These are phyloP conservation scores for Chalciporus pseudorubinellus DNA, from an alignment of 768 basidiomycete species.

Conservation along the genomic window DNA sequence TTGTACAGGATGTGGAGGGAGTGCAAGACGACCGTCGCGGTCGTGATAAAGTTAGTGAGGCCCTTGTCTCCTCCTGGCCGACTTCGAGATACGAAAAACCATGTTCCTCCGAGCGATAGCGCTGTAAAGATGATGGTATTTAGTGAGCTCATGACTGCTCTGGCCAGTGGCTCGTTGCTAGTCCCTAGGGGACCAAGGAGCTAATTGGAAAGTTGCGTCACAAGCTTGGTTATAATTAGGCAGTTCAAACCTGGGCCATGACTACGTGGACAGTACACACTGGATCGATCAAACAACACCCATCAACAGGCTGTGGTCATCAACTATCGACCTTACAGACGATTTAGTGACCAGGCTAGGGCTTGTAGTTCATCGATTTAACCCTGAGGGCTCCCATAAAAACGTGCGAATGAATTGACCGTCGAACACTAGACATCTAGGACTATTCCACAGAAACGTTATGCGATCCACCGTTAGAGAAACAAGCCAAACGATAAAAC, in stretches of 20 bases:
- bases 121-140: conserved; percentile 11
- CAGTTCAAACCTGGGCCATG: too few species aligned
- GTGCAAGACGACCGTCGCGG: conserved; percentile 13
- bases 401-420: neutral
- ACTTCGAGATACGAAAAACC: conserved; percentile 14
- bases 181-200: neutral
- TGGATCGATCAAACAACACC: too few species aligned
- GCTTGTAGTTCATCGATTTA: too few species aligned
- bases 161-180: neutral
- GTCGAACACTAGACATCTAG: neutral
- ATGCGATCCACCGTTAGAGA: neutral
- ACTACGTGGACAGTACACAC: too few species aligned
- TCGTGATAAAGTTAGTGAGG: conserved; percentile 4
- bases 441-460: neutral
- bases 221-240: too few species aligned
- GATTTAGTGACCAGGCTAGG: too few species aligned
- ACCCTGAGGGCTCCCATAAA: too few species aligned
- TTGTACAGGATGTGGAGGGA: conserved; percentile 15
- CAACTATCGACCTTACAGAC: too few species aligned
- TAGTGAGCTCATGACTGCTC: conserved; percentile 6
- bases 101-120: conserved; percentile 18
- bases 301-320: too few species aligned
- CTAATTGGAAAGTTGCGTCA: neutral
- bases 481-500: neutral
- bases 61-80: conserved; percentile 2